Evolutionary conservation across 1,284 basidiomycete species (phyloP).

Genomic region (Bondarzewia mesenterica): DNA sequence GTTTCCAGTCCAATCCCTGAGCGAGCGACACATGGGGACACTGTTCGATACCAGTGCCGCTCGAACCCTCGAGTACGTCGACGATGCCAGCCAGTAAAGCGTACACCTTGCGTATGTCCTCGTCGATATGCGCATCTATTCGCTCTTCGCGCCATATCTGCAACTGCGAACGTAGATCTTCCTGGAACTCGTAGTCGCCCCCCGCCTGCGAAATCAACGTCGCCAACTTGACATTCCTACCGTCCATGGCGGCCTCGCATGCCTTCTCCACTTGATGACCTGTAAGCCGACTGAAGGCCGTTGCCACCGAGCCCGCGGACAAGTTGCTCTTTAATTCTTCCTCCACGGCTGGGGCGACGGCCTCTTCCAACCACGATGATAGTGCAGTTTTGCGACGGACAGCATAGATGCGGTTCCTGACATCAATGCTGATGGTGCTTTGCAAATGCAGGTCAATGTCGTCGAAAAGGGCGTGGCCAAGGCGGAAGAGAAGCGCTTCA

Average conservation of each 20-base stretch:
- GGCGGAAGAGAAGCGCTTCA: conserved; percentile 78
- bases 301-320: conserved; percentile 36
- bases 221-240: conserved; percentile 79
- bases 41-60: conserved; percentile 47
- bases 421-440: conserved; percentile 45
- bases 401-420: conserved; percentile 49
- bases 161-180: conserved; percentile 74
- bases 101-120: conserved; percentile 75
- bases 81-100: conserved; percentile 80
- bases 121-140: conserved; percentile 64
- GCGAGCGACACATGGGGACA: conserved; percentile 65
- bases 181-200: conserved; percentile 71
- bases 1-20: conserved; percentile 91
- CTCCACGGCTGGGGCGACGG: conserved; percentile 71
- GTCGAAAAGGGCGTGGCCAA: conserved; percentile 92
- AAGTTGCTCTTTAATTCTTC: conserved; percentile 55
- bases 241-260: conserved; percentile 67
- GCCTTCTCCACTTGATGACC: conserved; percentile 88
- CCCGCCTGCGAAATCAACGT: conserved; percentile 89
- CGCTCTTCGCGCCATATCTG: conserved; percentile 79
- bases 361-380: conserved; percentile 79
- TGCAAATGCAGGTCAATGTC: conserved; percentile 59
- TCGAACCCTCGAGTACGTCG: conserved; percentile 53
- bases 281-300: conserved; percentile 74
- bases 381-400: conserved; percentile 78